Evolutionary conservation across 257 asterid species (phyloP), one percentile per base, ranked within the genome.

Genomic region (Lycium ferocissimum): DNA sequence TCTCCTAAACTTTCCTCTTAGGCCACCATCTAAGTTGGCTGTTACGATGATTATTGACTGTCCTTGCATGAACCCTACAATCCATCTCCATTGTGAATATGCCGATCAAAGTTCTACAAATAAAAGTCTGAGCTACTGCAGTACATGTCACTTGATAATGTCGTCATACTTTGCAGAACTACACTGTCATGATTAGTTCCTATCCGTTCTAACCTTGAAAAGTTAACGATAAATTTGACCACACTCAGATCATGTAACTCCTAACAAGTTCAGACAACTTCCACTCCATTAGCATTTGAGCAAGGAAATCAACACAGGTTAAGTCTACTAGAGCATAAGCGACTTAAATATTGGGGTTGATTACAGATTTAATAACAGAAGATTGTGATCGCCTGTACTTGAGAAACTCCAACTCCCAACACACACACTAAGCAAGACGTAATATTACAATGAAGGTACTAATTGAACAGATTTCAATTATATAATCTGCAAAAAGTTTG

Each of bases 401-500:
- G 14, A 62, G 69, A 65, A 43, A 26, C 58, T 51, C 26, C 79
- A 40, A 47, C 79, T 40, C 1, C 1, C 54, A 40, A 45, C 35
- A 18, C 56, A n/a, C 57, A 72, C 37, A 43, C 79, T 0, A 40
- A 70, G 79, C 14, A 17, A 70, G 33, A 40, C 17, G 79, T 70
- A 70, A 70, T 40, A 38, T 2, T 69, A 70, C 79, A 15, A 40
- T 17, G 54, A 70, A 70, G 79, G 33, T 17, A 70, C 14, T 38
- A 38, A 8, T 70, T 70, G 33, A 38, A 70, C 2, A 70, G 33
- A 22, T 38, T 70, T 38, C 33, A 1, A 17, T 38, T 61, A 61
- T 61, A 61, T 61, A 61, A 61, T 61, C 67, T n/a, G 67, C 67
- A 61, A 7, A n/a, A 11, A 70, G 40, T 54, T 70, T 70, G 79